Percentiles rank a stretch among this genome's conserved stretches.
phyloP scores from a whole-genome alignment of 2,329 filamentous ascomycete species.

The Xylaria hypoxylon region DNA sequence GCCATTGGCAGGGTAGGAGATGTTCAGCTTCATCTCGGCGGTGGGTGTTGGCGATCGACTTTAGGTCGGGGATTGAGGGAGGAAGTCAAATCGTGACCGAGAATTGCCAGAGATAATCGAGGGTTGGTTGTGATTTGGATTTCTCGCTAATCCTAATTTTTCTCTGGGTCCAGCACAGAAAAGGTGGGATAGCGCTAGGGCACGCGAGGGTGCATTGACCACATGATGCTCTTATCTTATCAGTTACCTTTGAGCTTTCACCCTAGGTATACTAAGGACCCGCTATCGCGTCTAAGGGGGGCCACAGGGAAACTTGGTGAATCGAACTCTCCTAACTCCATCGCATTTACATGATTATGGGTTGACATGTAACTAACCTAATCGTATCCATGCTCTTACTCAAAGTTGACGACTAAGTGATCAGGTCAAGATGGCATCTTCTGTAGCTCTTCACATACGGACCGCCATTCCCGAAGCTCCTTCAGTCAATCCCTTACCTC shows the following conservation, averaged over 20 bases:
- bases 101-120: conserved; percentile 42
- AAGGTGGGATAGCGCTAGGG: conserved; percentile 46
- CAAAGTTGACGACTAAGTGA: background rate
- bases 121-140: conserved; percentile 45
- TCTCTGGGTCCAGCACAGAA: conserved; percentile 40
- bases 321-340: background rate
- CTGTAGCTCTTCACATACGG: conserved; percentile 57
- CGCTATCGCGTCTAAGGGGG: background rate
- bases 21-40: conserved; percentile 80
- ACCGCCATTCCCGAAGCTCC: conserved; percentile 41
- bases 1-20: conserved; percentile 96
- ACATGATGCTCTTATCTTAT: conserved; percentile 21
- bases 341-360: background rate
- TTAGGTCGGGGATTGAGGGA: conserved; percentile 46
- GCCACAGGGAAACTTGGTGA: background rate
- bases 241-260: background rate
- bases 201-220: conserved; percentile 44
- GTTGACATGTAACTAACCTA: background rate
- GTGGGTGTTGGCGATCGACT: conserved; percentile 52
- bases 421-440: conserved; percentile 47
- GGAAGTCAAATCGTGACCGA: conserved; percentile 49
- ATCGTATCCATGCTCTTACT: background rate
- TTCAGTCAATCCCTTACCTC: conserved; percentile 72
- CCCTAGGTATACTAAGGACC: background rate
- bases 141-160: conserved; percentile 51